A percentile compares a stretch with the other conserved stretches of the same genome.
Evolutionary conservation across 371 early-diverging fungal genomes (phyloP).

Genomic region (Mortierella polycephala): DNA sequence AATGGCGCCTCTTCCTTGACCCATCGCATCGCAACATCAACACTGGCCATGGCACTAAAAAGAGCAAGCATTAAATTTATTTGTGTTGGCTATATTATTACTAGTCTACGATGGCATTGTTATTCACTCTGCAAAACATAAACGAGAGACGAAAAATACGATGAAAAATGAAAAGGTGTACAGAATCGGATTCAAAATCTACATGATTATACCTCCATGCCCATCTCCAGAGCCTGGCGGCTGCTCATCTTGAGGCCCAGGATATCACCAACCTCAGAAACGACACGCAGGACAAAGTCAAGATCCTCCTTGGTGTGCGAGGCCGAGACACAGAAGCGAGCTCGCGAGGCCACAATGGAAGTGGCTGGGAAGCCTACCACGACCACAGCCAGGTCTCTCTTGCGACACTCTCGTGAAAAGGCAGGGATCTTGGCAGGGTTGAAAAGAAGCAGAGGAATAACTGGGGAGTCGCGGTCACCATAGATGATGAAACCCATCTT

Average conservation of each 20-base stretch:
- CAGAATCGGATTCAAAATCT: neutral
- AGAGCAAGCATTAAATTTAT: no score
- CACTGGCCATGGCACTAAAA: no score
- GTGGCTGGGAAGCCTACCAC: slow-evolving; percentile 99
- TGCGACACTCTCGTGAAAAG: slow-evolving; percentile 93
- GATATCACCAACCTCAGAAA: slow-evolving; percentile 57
- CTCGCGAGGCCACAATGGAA: slow-evolving; percentile 96
- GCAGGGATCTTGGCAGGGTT: slow-evolving; percentile 99
- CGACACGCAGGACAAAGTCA: slow-evolving; percentile 60
- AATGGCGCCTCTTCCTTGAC: no score
- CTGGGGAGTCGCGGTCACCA: slow-evolving; percentile 95
- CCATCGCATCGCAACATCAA: no score
- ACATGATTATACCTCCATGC: slow-evolving; percentile 37
- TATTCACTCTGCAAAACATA: no score
- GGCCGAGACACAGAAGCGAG: slow-evolving; percentile 97
- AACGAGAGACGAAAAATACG: neutral
- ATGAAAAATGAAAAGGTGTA: neutral
- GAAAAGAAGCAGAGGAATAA: slow-evolving; percentile 97
- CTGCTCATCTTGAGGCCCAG: slow-evolving; percentile 56
- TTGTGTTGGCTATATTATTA: no score
- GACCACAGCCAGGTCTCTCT: slow-evolving; percentile 96
- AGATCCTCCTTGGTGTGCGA: slow-evolving; percentile 97
- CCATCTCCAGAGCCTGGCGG: slow-evolving; percentile 48
- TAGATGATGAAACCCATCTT: slow-evolving; percentile 96
- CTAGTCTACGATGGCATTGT: no score